Evolutionary conservation across 768 basidiomycete species (phyloP), one percentile per base, ranked within the genome.

Genomic region (Flagelloscypha sp.): DNA sequence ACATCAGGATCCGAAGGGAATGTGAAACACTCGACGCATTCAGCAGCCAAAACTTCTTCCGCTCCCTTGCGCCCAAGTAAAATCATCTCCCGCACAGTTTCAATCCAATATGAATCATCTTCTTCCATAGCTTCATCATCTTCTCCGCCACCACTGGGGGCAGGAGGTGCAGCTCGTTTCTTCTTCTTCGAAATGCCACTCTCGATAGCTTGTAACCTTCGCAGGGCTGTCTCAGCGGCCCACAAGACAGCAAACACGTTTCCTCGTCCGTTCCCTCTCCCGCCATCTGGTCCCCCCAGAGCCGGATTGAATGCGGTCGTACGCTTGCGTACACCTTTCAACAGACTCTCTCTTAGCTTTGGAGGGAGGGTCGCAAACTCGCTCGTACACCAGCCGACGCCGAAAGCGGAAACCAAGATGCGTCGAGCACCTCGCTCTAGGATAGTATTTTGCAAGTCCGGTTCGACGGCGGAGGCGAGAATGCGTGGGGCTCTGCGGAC

Each of bases 321-420:
- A 5, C 76, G 66, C 38, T 79, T 82, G 12, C 67, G 67, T 0
- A 95, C 65, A 4, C 84, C 84, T 39, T 77, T 77, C n/a, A 92
- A 58, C 6, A 93, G 60, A 10, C 61, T 62, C 16, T 84, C 77
- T 24, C 83, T 71, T 13, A 76, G 66, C 44, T 79, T 79, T 37
- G 66, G 68, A 3, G 78, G 67, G 2, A 94, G 65, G 0, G 59
- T 56, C 0, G 84, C 84, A 47, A 97, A 85, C 36, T 95, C 90
- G 24, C 72, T 55, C 0, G 74, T 82, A 55, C 77, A 82, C 93
- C 92, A 95, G 2, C 84, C 83, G 43, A 88, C 84, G 4, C 88
- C 89, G 49, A 87, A 97, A 20, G 87, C 68, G 0, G 80, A 79
- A 1, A 92, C 79, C 6, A 97, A 63, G 9, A 83, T 86, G 5